These are phyloP conservation scores for Fraxinus sp. DNA, from an alignment of 305 asterid genomes.

Conservation along the genomic window DNA sequence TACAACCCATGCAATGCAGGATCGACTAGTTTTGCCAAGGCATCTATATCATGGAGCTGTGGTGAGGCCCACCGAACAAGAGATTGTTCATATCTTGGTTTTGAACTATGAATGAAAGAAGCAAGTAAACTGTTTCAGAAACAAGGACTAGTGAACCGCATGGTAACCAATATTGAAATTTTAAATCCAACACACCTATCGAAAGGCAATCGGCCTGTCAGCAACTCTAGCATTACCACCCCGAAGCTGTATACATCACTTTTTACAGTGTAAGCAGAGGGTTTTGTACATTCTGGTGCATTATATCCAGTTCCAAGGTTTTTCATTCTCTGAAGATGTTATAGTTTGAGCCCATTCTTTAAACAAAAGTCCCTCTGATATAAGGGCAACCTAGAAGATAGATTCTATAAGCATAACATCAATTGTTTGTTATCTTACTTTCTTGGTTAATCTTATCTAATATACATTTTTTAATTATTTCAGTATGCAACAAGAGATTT, in stretches of 20 bases:
- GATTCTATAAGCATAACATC: neutral
- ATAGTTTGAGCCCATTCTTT: no score
- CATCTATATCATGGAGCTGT: slow-evolving; percentile 59
- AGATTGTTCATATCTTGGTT: slow-evolving; percentile 44
- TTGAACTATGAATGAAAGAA: slow-evolving; percentile 30
- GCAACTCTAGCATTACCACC: slow-evolving; percentile 53
- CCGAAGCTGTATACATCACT: slow-evolving; percentile 64
- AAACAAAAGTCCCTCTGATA: neutral
- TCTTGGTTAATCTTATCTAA: neutral
- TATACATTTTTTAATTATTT: neutral
- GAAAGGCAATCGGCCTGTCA: slow-evolving; percentile 56
- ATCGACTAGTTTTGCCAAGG: slow-evolving; percentile 48
- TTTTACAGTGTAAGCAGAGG: slow-evolving; percentile 38
- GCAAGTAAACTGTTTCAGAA: neutral
- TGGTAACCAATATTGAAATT: neutral
- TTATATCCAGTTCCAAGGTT: slow-evolving; percentile 40
- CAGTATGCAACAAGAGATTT: neutral
- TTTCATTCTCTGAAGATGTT: slow-evolving; percentile 34
- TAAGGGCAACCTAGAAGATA: neutral
- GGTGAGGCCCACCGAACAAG: slow-evolving; percentile 58
- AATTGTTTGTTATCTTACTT: neutral
- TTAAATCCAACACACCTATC: slow-evolving; percentile 34
- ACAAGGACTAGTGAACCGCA: neutral
- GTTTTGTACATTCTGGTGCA: slow-evolving; percentile 53
- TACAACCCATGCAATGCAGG: slow-evolving; percentile 57